phyloP scores from a whole-genome alignment of 805 yeast species.

The Pichia heedii region DNA sequence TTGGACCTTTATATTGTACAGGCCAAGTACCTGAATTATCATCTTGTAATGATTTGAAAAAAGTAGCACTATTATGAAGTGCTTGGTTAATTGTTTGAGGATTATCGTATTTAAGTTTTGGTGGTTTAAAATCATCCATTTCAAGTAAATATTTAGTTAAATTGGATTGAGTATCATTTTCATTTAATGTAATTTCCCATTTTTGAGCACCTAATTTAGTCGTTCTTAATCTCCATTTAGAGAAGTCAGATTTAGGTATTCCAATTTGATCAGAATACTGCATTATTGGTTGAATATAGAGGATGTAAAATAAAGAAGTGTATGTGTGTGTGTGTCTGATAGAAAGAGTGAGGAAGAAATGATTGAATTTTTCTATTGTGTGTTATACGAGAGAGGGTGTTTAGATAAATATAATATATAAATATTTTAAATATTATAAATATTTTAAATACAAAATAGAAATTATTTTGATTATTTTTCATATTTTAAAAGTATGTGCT shows the following conservation, averaged over 20 bases:
- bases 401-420: too few species aligned
- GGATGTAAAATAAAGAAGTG: too few species aligned
- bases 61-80: slow-evolving; percentile 65
- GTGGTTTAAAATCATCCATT: slow-evolving; percentile 15
- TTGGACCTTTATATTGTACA: slow-evolving; percentile 92
- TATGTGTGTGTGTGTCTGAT: too few species aligned
- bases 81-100: slow-evolving; percentile 40
- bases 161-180: slow-evolving; percentile 35
- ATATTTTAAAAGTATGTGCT: slow-evolving; percentile 17
- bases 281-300: too few species aligned
- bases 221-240: slow-evolving; percentile 65
- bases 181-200: slow-evolving; percentile 58
- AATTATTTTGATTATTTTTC: too few species aligned
- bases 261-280: slow-evolving; percentile 65
- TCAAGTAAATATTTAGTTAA: slow-evolving; percentile 44
- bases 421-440: too few species aligned
- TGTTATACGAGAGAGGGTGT: too few species aligned
- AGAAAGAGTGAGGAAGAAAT: too few species aligned
- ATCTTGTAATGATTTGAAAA: slow-evolving; percentile 64
- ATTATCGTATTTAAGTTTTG: slow-evolving; percentile 17
- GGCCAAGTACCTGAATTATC: slow-evolving; percentile 78
- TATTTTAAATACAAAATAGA: too few species aligned
- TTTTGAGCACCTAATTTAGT: slow-evolving; percentile 67
- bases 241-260: slow-evolving; percentile 56
- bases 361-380: too few species aligned